Evolutionary conservation across 225 moss, liverwort and hornwort genomes (phyloP).

Genomic region (Bryoerythrophyllum caledonicum): DNA sequence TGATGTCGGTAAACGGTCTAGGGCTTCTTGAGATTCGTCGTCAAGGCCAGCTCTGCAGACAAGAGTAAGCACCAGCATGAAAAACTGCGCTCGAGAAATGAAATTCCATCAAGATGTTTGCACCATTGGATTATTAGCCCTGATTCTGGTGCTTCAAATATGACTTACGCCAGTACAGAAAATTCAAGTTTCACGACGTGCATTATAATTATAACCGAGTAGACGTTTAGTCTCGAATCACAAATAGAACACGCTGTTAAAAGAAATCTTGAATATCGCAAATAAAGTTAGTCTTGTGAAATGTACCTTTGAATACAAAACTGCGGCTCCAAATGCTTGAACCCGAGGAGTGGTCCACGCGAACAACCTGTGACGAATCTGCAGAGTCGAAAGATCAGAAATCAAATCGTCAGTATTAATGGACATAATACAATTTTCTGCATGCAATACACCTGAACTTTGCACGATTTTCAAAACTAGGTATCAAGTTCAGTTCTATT

Average conservation of each 20-base stretch:
- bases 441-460: neutral
- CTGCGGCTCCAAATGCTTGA: slow-evolving; percentile 92
- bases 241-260: slow-evolving; percentile 10
- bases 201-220: neutral
- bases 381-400: slow-evolving; percentile 34
- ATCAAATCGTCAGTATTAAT: slow-evolving; percentile 4
- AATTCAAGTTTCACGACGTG: neutral
- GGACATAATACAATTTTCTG: neutral
- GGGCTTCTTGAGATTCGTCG: slow-evolving; percentile 84
- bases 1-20: slow-evolving; percentile 96
- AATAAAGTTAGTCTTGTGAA: neutral
- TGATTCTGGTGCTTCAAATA: slow-evolving; percentile 3
- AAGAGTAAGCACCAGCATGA: slow-evolving; percentile 11
- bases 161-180: neutral
- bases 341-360: slow-evolving; percentile 96
- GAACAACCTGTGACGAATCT: slow-evolving; percentile 99
- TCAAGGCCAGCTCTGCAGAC: slow-evolving; percentile 81
- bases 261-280: neutral
- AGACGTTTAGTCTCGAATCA: slow-evolving; percentile 3
- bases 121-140: neutral
- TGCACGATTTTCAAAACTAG: slow-evolving; percentile 3
- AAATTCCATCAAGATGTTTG: neutral
- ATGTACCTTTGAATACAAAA: slow-evolving; percentile 96
- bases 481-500: neutral
- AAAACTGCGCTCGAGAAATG: neutral